Evolutionary conservation across 1,284 basidiomycete species (phyloP), one percentile per base, ranked within the genome.

Genomic region (Microbotryum silenes-acaulis): DNA sequence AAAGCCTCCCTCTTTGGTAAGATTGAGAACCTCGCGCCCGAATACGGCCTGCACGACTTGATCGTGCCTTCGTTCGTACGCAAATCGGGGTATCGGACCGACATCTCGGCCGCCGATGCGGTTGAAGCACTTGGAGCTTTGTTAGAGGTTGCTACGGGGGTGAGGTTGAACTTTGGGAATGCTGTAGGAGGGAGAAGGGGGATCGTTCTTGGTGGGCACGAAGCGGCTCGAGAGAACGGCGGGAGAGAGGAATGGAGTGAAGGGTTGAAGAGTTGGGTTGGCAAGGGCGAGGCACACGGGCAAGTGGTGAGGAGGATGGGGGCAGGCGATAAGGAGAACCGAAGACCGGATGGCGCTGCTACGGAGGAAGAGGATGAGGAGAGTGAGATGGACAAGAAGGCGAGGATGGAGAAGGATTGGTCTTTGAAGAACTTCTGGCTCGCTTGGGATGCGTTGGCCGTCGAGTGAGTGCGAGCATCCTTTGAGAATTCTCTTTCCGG

Each of bases 31-130:
- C 89, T 97, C 57, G 91, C 91, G 6, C 94, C 94, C 0, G 93
- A 97, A 74, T 97, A 97, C 72, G 94, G 91, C 8, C 83, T 99
- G n/a, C 83, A 93, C 57, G 94, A 98, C 72, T 82, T 97, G 29
- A 83, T 87, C 2, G 98, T 94, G 74, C 86, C 89, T 0, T 97
- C 92, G 4, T 98, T 98, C 74, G 85, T 87, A 69, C 85, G 93
- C 23, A 87, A 87, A 66, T 93, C 83, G 73, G 96, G 96, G 2
- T 97, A 92, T 75, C 84, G 85, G 37, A 84, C 88, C 10, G 83
- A 87, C 54, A 77, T 98, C 23, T 92, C 90, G 5, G 93, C 96
- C 0, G 86, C 89, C 1, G 96, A 99, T 75, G 88, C 89, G 10
- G 88, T 97, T 0, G 96, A 98, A 75, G 91, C 88, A 1, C 78